A percentile compares a stretch with the other conserved stretches of the same genome.
phyloP scores from a whole-genome alignment of 768 basidiomycete genomes.

The Boletus edulis region DNA sequence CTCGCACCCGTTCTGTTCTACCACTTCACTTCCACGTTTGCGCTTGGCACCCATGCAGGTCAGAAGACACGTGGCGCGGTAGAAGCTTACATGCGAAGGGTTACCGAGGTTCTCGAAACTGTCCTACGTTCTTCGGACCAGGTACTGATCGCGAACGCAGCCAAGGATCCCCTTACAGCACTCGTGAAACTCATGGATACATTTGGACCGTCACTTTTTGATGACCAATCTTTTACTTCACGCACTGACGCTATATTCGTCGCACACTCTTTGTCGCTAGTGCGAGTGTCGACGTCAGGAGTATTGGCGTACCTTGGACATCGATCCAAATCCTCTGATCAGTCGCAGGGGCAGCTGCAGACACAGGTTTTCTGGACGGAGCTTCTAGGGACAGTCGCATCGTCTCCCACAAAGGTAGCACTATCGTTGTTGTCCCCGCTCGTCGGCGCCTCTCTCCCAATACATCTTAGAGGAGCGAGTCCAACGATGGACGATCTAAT shows the following conservation, averaged over 20 bases:
- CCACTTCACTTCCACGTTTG: constrained; percentile 40
- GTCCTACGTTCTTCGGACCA: constrained; percentile 6
- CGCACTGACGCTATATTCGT: constrained; percentile 44
- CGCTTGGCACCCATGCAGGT: constrained; percentile 10
- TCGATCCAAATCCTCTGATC: constrained; percentile 12
- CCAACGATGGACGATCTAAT: constrained; percentile 47
- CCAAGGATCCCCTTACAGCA: constrained; percentile 24
- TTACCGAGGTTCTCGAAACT: constrained; percentile 27
- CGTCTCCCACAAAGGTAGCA: constrained; percentile 23
- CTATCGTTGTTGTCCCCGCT: constrained; percentile 45
- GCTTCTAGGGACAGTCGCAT: constrained; percentile 44
- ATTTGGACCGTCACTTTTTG: constrained; percentile 53
- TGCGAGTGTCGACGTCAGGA: constrained; percentile 41
- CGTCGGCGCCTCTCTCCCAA: constrained; percentile 38
- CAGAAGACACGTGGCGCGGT: constrained; percentile 11
- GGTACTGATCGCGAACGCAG: not conserved
- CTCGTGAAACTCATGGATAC: constrained; percentile 44
- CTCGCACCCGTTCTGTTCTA: constrained; percentile 49
- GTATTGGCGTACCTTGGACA: constrained; percentile 51
- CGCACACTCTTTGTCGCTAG: constrained; percentile 37
- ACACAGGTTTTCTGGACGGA: constrained; percentile 21
- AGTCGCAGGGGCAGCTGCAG: constrained; percentile 4
- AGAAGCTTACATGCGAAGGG: constrained; percentile 12
- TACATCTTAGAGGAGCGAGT: constrained; percentile 42
- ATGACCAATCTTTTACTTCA: constrained; percentile 39